These are phyloP conservation scores for Achaetomium macrosporum DNA, from an alignment of 2,329 filamentous ascomycete genomes.

Conservation along the genomic window DNA sequence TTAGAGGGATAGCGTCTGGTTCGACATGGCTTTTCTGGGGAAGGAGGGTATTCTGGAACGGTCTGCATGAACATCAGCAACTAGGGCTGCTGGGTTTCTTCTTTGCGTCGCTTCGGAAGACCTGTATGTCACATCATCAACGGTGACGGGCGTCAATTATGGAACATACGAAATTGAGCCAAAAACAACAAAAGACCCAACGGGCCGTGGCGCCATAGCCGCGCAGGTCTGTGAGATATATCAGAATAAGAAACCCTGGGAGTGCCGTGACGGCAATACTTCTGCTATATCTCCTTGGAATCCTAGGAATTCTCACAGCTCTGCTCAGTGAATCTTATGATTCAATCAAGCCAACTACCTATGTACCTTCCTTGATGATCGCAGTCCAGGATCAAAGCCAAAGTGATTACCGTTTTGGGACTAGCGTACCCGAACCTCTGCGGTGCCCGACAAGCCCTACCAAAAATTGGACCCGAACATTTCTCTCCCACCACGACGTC, in stretches of 20 bases:
- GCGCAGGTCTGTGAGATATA: constrained; percentile 14
- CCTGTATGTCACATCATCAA: constrained; percentile 59
- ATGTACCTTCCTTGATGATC: not conserved
- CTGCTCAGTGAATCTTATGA: not conserved
- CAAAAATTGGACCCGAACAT: constrained; percentile 26
- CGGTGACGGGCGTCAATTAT: constrained; percentile 62
- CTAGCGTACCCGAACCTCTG: constrained; percentile 15
- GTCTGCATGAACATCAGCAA: constrained; percentile 44
- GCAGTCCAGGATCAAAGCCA: not conserved
- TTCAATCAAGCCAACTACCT: not conserved
- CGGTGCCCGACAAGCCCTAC: constrained; percentile 22
- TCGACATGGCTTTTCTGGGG: constrained; percentile 29
- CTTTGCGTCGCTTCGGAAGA: constrained; percentile 53
- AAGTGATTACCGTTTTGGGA: constrained; percentile 17
- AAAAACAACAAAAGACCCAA: constrained; percentile 26
- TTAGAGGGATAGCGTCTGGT: constrained; percentile 26
- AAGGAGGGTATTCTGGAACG: constrained; percentile 33
- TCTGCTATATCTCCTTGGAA: constrained; percentile 4
- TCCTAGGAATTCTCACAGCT: not conserved
- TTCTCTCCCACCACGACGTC: constrained; percentile 25
- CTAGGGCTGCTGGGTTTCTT: constrained; percentile 52
- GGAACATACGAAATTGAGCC: constrained; percentile 53
- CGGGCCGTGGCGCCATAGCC: constrained; percentile 14
- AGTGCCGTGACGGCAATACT: constrained; percentile 10
- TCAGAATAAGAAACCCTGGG: constrained; percentile 14